phyloP scores from a whole-genome alignment of 306 rosid genomes.

The Hylodesmum podocarpum region DNA sequence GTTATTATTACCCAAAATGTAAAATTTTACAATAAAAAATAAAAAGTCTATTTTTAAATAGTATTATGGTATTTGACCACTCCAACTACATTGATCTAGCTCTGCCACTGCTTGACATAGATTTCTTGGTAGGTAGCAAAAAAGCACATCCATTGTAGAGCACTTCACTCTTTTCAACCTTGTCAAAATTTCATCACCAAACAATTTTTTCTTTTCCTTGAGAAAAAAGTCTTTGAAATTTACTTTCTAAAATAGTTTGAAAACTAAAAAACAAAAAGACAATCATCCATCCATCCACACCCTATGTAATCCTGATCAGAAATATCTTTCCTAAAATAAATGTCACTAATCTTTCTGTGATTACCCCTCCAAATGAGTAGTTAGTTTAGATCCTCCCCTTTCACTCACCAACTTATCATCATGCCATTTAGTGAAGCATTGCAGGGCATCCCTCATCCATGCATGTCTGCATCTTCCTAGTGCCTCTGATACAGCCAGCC shows the following conservation, averaged over 20 bases:
- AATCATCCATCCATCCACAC: background rate
- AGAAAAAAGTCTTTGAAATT: background rate
- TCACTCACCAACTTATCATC: constrained; percentile 36
- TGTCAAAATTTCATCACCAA: background rate
- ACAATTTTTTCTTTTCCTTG: background rate
- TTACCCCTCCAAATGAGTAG: background rate
- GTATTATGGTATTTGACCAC: too few species aligned
- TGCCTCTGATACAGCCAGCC: constrained; percentile 70
- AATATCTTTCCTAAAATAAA: constrained; percentile 12
- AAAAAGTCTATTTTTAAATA: too few species aligned
- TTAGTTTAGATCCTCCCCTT: constrained; percentile 29
- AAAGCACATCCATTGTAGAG: background rate
- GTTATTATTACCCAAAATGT: too few species aligned
- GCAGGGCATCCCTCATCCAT: constrained; percentile 85
- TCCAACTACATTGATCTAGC: too few species aligned
- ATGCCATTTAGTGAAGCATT: constrained; percentile 63
- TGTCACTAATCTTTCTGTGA: background rate
- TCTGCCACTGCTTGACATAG: too few species aligned
- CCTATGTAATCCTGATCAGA: constrained; percentile 21
- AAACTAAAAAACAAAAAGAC: background rate
- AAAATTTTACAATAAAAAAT: too few species aligned
- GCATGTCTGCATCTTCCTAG: constrained; percentile 62
- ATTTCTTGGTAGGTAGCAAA: background rate
- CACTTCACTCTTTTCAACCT: background rate
- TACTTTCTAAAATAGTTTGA: background rate